Evolutionary conservation across 2,329 filamentous ascomycete genomes (phyloP).

Genomic region (Cladophialophora chaetospira): DNA sequence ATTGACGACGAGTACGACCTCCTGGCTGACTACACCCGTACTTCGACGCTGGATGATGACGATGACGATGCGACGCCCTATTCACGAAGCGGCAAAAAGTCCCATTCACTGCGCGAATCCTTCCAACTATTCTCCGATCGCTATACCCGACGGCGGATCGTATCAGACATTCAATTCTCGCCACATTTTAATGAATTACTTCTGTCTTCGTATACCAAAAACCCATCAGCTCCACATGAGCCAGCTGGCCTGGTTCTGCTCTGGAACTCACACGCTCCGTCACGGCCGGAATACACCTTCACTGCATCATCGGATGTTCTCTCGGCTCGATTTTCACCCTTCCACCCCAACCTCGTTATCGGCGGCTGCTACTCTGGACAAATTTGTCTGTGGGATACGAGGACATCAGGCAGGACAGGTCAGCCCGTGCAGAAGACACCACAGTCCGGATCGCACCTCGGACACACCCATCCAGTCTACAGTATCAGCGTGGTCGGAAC

Average conservation of each 20-base stretch:
- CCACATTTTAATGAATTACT: conserved; percentile 86
- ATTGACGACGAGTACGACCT: conserved; percentile 90
- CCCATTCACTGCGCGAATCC: conserved; percentile 66
- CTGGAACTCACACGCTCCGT: conserved; percentile 95
- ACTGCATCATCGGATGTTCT: conserved; percentile 95
- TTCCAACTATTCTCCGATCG: conserved; percentile 92
- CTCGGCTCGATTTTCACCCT: conserved; percentile 96
- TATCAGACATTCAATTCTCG: conserved; percentile 93
- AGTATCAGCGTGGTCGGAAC: conserved; percentile 94
- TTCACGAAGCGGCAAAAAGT: conserved; percentile 30
- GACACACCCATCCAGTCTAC: conserved; percentile 96
- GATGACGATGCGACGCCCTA: conserved; percentile 65
- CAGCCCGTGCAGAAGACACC: conserved; percentile 92
- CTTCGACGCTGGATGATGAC: conserved; percentile 62
- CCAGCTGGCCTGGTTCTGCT: conserved; percentile 92
- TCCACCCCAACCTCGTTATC: conserved; percentile 93
- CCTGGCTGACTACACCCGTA: conserved; percentile 87
- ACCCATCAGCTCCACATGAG: conserved; percentile 89
- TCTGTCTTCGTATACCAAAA: conserved; percentile 95
- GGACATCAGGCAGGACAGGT: conserved; percentile 68
- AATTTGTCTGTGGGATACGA: conserved; percentile 94
- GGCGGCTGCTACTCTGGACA: conserved; percentile 96
- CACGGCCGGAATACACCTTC: conserved; percentile 93
- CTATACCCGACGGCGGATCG: conserved; percentile 97
- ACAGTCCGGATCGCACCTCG: conserved; percentile 73